Evolutionary conservation across 139 green algal genomes (phyloP).

Genomic region (Coelastrella sp.): DNA sequence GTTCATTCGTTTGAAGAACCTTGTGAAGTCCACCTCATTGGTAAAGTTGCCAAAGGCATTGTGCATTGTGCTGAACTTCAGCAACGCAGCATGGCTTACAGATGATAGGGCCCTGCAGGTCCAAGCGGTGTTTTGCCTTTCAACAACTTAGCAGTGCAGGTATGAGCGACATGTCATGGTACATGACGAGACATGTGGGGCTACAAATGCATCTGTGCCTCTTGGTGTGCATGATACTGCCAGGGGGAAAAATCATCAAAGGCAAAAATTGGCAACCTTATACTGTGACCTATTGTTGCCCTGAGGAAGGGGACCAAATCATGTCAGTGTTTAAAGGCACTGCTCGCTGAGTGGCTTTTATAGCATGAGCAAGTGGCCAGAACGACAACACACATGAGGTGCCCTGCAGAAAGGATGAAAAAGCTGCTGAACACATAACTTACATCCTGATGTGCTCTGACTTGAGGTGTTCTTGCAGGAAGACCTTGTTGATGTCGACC

Average conservation of each 20-base stretch:
- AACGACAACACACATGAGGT: too few species aligned
- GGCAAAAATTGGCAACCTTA: too few species aligned
- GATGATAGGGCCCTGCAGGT: constrained; percentile 38
- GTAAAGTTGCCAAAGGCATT: constrained; percentile 66
- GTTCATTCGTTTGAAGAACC: constrained; percentile 75
- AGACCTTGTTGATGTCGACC: constrained; percentile 47
- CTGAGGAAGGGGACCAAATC: too few species aligned
- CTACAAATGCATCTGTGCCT: not conserved
- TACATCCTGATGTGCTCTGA: constrained; percentile 40
- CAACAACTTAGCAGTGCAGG: not conserved
- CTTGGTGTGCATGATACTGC: not conserved
- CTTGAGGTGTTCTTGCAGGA: constrained; percentile 38
- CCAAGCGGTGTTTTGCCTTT: not conserved
- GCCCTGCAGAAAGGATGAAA: too few species aligned
- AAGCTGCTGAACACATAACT: not conserved
- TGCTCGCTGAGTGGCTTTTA: too few species aligned
- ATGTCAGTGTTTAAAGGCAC: too few species aligned
- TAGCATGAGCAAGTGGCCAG: too few species aligned
- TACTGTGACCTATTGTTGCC: too few species aligned
- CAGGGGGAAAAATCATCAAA: too few species aligned
- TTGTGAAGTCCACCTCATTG: constrained; percentile 28
- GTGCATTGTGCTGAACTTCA: constrained; percentile 71
- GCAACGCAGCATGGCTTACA: constrained; percentile 51
- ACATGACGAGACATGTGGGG: not conserved
- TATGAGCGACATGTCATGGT: not conserved